Base-by-base conservation (phyloP, 208 protist genomes). In the Giardia duodenalis region DNA sequence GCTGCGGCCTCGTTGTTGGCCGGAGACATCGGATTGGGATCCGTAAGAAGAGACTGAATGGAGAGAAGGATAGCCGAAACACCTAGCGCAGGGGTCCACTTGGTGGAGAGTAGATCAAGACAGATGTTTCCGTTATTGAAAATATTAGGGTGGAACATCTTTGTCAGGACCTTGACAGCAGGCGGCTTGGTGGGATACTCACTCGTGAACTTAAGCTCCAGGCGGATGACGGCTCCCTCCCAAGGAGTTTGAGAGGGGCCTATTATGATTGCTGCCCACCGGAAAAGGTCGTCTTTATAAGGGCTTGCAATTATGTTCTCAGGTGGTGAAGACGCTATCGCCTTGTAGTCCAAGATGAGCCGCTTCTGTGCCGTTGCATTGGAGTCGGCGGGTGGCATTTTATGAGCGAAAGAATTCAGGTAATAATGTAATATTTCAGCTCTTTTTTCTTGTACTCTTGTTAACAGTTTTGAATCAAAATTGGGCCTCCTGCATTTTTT, bases 1-100 rank as follows among this genome's bases (percentile, higher is more conserved):
- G 94, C 93, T 2, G 98, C 98, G 0, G 98, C 98, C 92, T 98
- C 97, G 0, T 95, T 95, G 95, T 99, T 99, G 30, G 99, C 99
- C 1, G 99, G 98, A 2, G 97, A 99, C 76, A 95, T 96, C 2
- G 98, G 98, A 95, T 99, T 99, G 0, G 99, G 99, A 94, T 99
- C 99, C 43, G 97, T 97, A 46, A 99, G 95, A 2, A 99, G 95
- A 47, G 98, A 99, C 94, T 99, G 98, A 93, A 99, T 99, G 19
- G 98, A 99, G 19, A 98, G 97, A 47, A 99, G 96, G 87, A 99
- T 98, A 0, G 98, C 95, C 44, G 98, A 96, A 10, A 99, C 97
- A 95, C 99, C 97, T 90, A 99, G 98, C 47, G 98, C 98, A 19
- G 99, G 98, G 92, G 90, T 89, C 94, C 94, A 96, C 93, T 97